Evolutionary conservation across 1,284 basidiomycete species (phyloP).

Genomic region (Cystobasidium pallidum): DNA sequence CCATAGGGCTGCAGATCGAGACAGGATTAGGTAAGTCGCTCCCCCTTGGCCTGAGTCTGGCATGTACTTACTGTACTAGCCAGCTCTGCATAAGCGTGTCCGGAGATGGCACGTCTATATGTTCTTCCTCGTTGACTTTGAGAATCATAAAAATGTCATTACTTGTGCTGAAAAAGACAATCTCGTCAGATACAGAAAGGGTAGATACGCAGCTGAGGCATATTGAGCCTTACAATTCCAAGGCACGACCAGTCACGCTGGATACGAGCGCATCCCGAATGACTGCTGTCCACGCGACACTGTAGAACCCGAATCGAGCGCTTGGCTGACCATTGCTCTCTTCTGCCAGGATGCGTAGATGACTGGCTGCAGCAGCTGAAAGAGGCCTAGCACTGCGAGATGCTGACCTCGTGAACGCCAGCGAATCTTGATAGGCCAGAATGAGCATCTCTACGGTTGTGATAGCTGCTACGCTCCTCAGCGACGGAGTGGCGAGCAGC

Average conservation of each 20-base stretch:
- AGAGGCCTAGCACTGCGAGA: slow-evolving; percentile 21
- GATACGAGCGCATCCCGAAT: slow-evolving; percentile 31
- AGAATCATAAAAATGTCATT: slow-evolving; percentile 32
- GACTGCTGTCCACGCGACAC: slow-evolving; percentile 31
- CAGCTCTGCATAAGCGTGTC: slow-evolving; percentile 16
- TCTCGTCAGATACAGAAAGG: neutral
- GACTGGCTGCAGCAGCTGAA: slow-evolving; percentile 29
- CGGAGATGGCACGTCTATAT: slow-evolving; percentile 17
- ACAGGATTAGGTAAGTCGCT: neutral
- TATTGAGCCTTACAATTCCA: slow-evolving; percentile 23
- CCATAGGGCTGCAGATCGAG: neutral
- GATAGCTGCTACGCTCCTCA: slow-evolving; percentile 21
- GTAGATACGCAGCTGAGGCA: neutral
- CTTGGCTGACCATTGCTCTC: slow-evolving; percentile 20
- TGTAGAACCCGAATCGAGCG: slow-evolving; percentile 35
- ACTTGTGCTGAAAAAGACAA: slow-evolving; percentile 2
- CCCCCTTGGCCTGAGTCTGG: too few species aligned
- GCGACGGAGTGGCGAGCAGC: slow-evolving; percentile 23
- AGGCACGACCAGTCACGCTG: slow-evolving; percentile 24
- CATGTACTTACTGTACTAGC: neutral
- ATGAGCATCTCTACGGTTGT: slow-evolving; percentile 36
- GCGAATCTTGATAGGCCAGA: slow-evolving; percentile 27
- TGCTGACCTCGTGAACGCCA: slow-evolving; percentile 16
- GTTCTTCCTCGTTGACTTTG: slow-evolving; percentile 17
- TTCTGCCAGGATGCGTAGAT: slow-evolving; percentile 33